Evolutionary conservation across 495 filamentous ascomycete genomes (phyloP), one percentile per base, ranked within the genome.

Genomic region (Cercophora samala): DNA sequence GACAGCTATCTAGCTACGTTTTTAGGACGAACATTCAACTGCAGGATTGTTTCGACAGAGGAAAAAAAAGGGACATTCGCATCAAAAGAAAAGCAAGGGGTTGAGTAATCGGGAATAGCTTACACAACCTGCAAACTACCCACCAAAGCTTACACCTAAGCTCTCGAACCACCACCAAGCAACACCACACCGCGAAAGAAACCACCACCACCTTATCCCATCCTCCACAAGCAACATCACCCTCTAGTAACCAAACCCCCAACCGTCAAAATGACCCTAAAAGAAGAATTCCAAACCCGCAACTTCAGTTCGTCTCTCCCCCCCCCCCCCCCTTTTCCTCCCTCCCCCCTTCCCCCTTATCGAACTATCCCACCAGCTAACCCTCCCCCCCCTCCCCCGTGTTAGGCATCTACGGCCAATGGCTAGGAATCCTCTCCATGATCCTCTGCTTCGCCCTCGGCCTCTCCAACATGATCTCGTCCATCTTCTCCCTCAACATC

Each of bases 391-490:
- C 26, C 26, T 22, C 23, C 22, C 17, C 22, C 22, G 9, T 18
- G 37, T n/a, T 17, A 46, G 37, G 37, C 37, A 46, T 46, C 37
- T 24, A 29, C 24, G 58, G 25, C 52, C 22, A 55, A 29, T 32
- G 95, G 96, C 90, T 93, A 67, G 95, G 96, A 65, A 92, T 99
- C 67, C 74, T 98, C 53, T 92, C 90, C 80, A 96, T 99, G 78
- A 83, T 99, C 72, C 87, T 99, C 64, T 97, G 95, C 86, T 89
- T 98, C 73, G 96, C 95, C 19, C 84, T 97, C 21, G 96, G 96
- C 52, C 92, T 99, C 71, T 91, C 94, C 73, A 95, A 97, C 82
- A 88, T 97, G 77, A 83, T 96, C 81, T 91, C 94, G 72, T 95
- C 96, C 82, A 88, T 97, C 78, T 83, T 96, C 81, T 79, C 87